Conservation (phyloP, 2,329 filamentous ascomycete genomes). For the Taxawa tesnikishii region DNA sequence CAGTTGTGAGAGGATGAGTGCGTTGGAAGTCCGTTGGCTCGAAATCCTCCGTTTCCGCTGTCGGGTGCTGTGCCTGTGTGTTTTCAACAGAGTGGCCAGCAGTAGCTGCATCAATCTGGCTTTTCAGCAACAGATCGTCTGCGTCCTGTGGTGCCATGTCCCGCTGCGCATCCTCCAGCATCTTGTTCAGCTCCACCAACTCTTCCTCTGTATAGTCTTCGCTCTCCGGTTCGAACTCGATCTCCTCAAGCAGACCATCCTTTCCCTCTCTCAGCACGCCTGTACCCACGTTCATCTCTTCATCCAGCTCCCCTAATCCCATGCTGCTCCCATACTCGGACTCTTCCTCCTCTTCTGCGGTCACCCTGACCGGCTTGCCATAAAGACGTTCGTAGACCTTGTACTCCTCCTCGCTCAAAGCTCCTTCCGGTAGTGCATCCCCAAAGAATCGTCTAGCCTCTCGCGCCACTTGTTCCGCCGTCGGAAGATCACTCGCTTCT, state of each 20-base stretch:
- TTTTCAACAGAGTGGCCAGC: too few relatives aligned
- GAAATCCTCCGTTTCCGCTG: conserved; percentile 8
- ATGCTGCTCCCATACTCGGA: conserved; percentile 14
- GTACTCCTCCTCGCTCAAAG: conserved; percentile 59
- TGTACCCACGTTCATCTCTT: conserved; percentile 34
- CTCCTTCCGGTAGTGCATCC: conserved; percentile 59
- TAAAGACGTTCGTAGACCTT: conserved; percentile 69
- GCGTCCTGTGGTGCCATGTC: conserved; percentile 16
- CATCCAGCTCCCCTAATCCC: conserved; percentile 23
- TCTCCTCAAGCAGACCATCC: conserved; percentile 49
- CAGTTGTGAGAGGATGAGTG: conserved; percentile 60
- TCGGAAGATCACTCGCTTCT: background rate
- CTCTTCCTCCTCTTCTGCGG: conserved; percentile 44
- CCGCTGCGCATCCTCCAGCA: conserved; percentile 10
- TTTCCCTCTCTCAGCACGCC: conserved; percentile 44
- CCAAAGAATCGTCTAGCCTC: conserved; percentile 64
- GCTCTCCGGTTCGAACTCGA: conserved; percentile 35
- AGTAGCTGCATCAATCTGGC: too few relatives aligned
- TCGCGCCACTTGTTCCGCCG: conserved; percentile 50
- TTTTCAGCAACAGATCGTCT: conserved; percentile 11
- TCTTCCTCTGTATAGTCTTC: conserved; percentile 9
- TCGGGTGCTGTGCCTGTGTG: background rate
- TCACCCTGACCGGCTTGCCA: conserved; percentile 55
- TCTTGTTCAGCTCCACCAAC: conserved; percentile 25
- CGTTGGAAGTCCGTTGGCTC: conserved; percentile 34